Base-by-base conservation (phyloP, 257 asterid species). In the Parsonsia alboflavescens region DNA sequence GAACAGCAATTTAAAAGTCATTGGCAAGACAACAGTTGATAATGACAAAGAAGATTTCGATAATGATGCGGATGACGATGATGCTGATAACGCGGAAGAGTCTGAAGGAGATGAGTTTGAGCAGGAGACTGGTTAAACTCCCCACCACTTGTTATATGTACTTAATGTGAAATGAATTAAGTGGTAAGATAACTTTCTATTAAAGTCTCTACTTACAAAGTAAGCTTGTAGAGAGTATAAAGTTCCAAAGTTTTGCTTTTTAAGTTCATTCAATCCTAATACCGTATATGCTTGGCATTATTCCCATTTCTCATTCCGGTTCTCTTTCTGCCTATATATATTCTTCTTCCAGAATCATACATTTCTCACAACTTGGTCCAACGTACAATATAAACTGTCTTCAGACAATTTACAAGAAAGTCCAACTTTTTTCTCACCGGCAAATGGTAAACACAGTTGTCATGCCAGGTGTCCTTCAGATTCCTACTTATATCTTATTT, bases 81-180 rank as follows among this genome's bases (percentile, higher is more conserved):
- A 88, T 76, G 96, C 87, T 57, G 97, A 95, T 81, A 88, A 92
- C 58, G 98, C 84, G 12, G 98, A 95, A 62, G 99, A 92, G 81
- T 90, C 96, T 0, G 98, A 92, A 68, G 96, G 93, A 56, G 99
- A 95, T 74, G 99, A 95, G 41, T 95, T 95, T 72, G 98, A 95
- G 78, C 99, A 95, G 83, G 98, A 90, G 80, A 90, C 98, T 22
- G 88, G 95, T 73, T 93, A 87, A 89, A 44, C 30, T 41, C 45
- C 49, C 39, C 0, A 16, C 28, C 39, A 1, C 49, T 33, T 64
- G 13, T 36, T 36, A 16, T 36, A 16, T 16, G 21, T 64, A n/a
- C 49, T 64, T 3, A 16, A 63, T 64, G 41, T 17, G 69, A 64
- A 64, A 36, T 13, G 6, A 6, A 36, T 36, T 64, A 17, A 10